These are phyloP conservation scores for Cadophora sp. DNA, from an alignment of 2,329 filamentous ascomycete species.

Conservation along the genomic window DNA sequence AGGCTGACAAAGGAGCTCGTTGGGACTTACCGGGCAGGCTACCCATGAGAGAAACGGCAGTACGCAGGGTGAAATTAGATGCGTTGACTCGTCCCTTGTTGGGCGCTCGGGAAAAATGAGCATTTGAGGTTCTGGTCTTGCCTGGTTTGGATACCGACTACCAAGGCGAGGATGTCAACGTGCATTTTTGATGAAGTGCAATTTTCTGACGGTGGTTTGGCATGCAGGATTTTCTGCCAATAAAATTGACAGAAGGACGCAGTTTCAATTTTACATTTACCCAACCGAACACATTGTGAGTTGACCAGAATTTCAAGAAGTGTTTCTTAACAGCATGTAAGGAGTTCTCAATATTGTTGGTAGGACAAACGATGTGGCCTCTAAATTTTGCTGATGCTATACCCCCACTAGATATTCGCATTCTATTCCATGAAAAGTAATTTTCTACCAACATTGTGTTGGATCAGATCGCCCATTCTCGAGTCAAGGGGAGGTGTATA, in stretches of 20 bases:
- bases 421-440: neutral
- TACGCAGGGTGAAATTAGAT: neutral
- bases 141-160: neutral
- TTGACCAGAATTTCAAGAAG: neutral
- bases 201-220: neutral
- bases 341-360: neutral
- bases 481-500: neutral
- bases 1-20: neutral
- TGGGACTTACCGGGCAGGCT: neutral
- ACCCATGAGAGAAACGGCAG: neutral
- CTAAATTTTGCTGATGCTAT: neutral
- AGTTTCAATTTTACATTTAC: neutral
- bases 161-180: neutral
- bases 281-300: neutral
- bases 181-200: neutral
- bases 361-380: neutral
- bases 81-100: neutral
- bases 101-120: neutral
- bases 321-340: neutral
- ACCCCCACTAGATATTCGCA: neutral
- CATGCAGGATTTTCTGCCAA: neutral
- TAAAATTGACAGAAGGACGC: neutral
- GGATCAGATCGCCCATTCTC: too few species aligned
- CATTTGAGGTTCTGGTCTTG: neutral
- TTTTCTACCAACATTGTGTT: too few species aligned